A percentile compares a stretch with the other conserved stretches of the same genome.
These are phyloP conservation scores for Pichia sorboxylosa DNA, from an alignment of 1,139 yeast genomes.

Conservation along the genomic window DNA sequence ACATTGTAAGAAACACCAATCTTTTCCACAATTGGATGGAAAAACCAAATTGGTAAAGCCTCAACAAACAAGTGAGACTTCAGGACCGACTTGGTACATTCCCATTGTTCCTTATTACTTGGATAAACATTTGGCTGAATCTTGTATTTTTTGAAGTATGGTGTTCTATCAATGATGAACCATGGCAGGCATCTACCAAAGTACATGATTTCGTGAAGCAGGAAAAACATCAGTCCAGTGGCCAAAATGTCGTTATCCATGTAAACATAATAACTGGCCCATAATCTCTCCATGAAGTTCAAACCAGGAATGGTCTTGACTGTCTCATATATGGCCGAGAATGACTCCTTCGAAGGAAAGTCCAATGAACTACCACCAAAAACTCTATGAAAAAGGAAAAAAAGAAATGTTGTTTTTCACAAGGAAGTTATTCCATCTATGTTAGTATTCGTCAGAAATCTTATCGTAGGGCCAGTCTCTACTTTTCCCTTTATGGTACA, in stretches of 20 bases:
- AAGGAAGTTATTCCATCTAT: too few relatives aligned
- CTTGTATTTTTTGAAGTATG: constrained; percentile 66
- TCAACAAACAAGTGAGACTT: constrained; percentile 82
- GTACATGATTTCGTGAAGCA: constrained; percentile 68
- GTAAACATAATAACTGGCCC: constrained; percentile 74
- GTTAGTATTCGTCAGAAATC: too few relatives aligned
- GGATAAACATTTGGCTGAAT: constrained; percentile 76
- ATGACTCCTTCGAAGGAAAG: constrained; percentile 14
- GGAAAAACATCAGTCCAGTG: constrained; percentile 67
- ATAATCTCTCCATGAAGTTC: constrained; percentile 43
- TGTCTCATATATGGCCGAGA: constrained; percentile 13
- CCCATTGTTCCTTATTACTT: constrained; percentile 74
- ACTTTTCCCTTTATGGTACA: too few relatives aligned
- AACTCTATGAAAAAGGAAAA: constrained; percentile 13
- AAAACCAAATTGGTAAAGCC: constrained; percentile 91
- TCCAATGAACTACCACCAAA: constrained; percentile 15
- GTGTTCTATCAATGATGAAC: constrained; percentile 66
- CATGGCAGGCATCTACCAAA: constrained; percentile 81
- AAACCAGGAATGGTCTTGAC: constrained; percentile 22
- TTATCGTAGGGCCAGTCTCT: too few relatives aligned
- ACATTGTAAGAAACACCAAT: constrained; percentile 67
- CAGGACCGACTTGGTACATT: constrained; percentile 74
- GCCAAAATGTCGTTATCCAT: constrained; percentile 70
- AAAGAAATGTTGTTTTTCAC: constrained; percentile 1
- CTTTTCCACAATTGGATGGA: constrained; percentile 76